Base-by-base conservation (phyloP, 495 filamentous ascomycete genomes). In the Neurospora sp. region DNA sequence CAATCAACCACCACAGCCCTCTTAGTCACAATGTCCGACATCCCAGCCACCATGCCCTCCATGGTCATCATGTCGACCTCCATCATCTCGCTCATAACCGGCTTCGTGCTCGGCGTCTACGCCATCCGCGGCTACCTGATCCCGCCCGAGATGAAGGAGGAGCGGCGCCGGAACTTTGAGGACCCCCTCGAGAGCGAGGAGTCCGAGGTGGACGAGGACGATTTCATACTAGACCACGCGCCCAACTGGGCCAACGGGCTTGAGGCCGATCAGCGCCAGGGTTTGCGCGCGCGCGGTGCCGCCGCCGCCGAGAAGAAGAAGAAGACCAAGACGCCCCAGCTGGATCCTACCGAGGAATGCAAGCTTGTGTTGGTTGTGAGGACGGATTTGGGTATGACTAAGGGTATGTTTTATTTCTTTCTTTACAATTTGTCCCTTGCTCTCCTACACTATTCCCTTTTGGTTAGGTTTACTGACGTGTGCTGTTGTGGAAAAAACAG, bases 381-480 rank as follows among this genome's bases (percentile, higher is more conserved):
- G 76, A 97, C 92, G 35, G 96, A 99, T 83, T 81, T 99, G 77
- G 94, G 94, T 66, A 99, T 99, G 96, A 93, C 91, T 9, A 97
- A 96, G 86, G 94, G 94, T 95, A 84, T 69, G 84, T 81, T 46
- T 16, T 40, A 8, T 16, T 41, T 40, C 0, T 14, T 42, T 35
- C 35, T 35, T 35, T 35, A 35, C 31, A 35, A 35, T 35, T 35
- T 35, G 31, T 3, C 31, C 31, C 31, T 35, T 35, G 31, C 31
- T 35, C 31, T 35, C 31, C 31, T 35, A 35, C 31, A 35, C 31
- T 35, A 35, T 35, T 35, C 3, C 31, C 31, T 35, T 35, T 35
- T 35, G 31, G 31, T 35, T 35, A 35, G 31, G 4, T 69, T 37
- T 7, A 46, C 2, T n/a, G 8, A 48, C n/a, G 44, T 48, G 18